A percentile compares a stretch with the other conserved stretches of the same genome.
These are phyloP conservation scores for Phaeosphaeriaceae sp. DNA, from an alignment of 2,329 filamentous ascomycete genomes.

Conservation along the genomic window DNA sequence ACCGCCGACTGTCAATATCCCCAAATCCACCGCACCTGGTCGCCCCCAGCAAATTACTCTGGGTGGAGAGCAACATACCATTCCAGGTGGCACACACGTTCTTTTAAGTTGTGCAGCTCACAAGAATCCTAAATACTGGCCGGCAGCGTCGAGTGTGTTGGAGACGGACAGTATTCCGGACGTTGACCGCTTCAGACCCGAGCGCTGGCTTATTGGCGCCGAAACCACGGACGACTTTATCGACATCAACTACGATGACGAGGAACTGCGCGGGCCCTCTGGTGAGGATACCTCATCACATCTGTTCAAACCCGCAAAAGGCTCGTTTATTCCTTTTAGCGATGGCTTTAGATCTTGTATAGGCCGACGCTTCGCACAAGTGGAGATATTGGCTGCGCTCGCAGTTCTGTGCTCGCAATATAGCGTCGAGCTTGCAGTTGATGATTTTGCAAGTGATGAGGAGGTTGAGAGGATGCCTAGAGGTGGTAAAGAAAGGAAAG, in stretches of 20 bases:
- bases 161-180: conserved; percentile 52
- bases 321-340: conserved; percentile 63
- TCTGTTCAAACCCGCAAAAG: conserved; percentile 59
- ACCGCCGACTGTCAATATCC: conserved; percentile 73
- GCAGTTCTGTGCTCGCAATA: conserved; percentile 62
- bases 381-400: conserved; percentile 61
- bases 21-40: conserved; percentile 63
- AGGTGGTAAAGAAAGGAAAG: conserved; percentile 57
- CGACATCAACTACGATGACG: conserved; percentile 53
- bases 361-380: conserved; percentile 63
- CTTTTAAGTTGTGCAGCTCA: conserved; percentile 64
- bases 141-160: conserved; percentile 47
- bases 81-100: conserved; percentile 65
- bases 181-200: conserved; percentile 71
- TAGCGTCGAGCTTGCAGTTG: conserved; percentile 73
- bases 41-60: conserved; percentile 64
- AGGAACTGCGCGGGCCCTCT: conserved; percentile 65
- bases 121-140: conserved; percentile 77
- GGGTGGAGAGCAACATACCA: conserved; percentile 62
- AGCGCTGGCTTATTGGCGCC: conserved; percentile 68
- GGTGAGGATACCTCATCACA: conserved; percentile 67
- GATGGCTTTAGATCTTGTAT: conserved; percentile 63
- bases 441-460: conserved; percentile 52
- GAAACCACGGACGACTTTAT: conserved; percentile 35
- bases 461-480: conserved; percentile 48